Conservation (phyloP, 1,284 basidiomycete species). For the Porodaedalea pini region DNA sequence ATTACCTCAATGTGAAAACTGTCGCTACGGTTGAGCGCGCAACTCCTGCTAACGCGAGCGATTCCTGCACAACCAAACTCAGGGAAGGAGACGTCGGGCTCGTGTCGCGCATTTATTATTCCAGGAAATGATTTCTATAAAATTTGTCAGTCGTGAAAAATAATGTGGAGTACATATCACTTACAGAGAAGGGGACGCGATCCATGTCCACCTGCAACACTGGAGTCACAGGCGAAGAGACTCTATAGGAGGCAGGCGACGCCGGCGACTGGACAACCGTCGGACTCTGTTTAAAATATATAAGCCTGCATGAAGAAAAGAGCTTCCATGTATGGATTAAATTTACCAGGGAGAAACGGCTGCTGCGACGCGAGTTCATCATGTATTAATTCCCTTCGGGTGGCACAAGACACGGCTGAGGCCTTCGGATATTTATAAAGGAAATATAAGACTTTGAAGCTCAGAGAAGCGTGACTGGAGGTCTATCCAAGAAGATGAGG, state of each 20-base stretch:
- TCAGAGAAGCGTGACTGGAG: not conserved
- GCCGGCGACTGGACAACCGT: slow-evolving; percentile 17
- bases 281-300: slow-evolving; percentile 7
- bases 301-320: not conserved
- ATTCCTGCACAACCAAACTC: not conserved
- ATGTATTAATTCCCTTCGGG: not conserved
- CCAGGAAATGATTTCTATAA: slow-evolving; percentile 12
- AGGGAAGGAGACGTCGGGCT: not conserved
- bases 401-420: slow-evolving; percentile 4
- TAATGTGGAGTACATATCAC: not conserved
- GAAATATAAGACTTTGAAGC: not conserved
- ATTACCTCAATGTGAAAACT: slow-evolving; percentile 19
- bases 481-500: not conserved
- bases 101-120: not conserved
- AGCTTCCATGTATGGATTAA: not conserved
- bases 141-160: not conserved
- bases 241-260: slow-evolving; percentile 1
- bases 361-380: slow-evolving; percentile 17
- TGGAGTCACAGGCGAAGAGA: slow-evolving; percentile 14
- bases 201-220: slow-evolving; percentile 13
- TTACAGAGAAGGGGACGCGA: slow-evolving; percentile 12
- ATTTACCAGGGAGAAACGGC: slow-evolving; percentile 12
- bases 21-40: not conserved
- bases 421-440: not conserved
- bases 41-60: not conserved